Evolutionary conservation across 257 asterid genomes (phyloP), one percentile per base, ranked within the genome.

Genomic region (Primulina eburnea): DNA sequence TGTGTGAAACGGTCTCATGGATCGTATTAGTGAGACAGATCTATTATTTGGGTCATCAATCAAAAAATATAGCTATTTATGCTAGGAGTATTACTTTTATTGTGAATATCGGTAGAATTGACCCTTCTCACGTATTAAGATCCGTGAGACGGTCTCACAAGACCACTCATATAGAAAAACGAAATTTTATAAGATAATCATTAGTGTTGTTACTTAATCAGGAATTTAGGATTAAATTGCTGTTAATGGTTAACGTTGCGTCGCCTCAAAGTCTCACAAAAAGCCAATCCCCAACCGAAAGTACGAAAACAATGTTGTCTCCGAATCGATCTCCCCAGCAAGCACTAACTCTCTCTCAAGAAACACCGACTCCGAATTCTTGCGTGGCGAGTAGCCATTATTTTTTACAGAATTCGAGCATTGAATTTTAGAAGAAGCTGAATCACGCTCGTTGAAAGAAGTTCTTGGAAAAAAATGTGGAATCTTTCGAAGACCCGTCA

Each of bases 241-340:
- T 72, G 12, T 37, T 37, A 10, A 76, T 61, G 82, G 79, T 79
- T 74, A 73, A 84, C 87, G 82, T 78, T 79, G 82, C 81, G 86
- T 78, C 78, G 77, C 75, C 78, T 83, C 84, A 81, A 76, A 83
- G 84, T 79, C 67, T 79, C 84, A 81, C 86, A 76, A 87, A 82
- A 79, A 82, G 76, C 60, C 64, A 75, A 66, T 73, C 76, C 65
- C 78, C 43, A 55, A 68, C 40, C 66, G 67, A 71, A 58, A 73
- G 76, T 71, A 77, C 85, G 61, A 76, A 76, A 62, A 53, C 75
- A 79, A 72, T 71, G 65, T 29, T 70, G 71, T 83, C 73, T 84
- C 86, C 86, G 78, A 79, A 72, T 73, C n/a, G n/a, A n/a, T 82
- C 77, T 76, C 2, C 30, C 30, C 30, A 28, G 4, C 30, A 28